A percentile compares a stretch with the other conserved stretches of the same genome.
Evolutionary conservation across 2,329 filamentous ascomycete species (phyloP).

Genomic region (Epichloe uncinata): DNA sequence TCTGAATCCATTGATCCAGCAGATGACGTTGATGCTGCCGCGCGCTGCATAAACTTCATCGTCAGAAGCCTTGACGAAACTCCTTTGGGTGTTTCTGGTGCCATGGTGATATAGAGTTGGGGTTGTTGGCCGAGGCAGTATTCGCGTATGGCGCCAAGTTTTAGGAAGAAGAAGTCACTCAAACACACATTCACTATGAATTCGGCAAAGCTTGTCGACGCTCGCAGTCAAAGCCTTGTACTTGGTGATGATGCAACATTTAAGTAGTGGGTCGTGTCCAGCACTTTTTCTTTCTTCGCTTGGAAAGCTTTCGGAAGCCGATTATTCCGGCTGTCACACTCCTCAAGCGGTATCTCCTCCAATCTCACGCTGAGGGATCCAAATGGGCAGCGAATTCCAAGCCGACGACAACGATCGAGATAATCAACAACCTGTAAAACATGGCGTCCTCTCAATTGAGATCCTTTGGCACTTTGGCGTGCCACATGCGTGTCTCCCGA

Average conservation of each 20-base stretch:
- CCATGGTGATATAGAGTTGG: slow-evolving; percentile 18
- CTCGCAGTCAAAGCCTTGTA: background rate
- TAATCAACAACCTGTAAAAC: slow-evolving; percentile 7
- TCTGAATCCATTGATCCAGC: slow-evolving; percentile 33
- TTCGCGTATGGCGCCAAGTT: background rate
- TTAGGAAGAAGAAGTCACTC: background rate
- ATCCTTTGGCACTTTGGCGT: slow-evolving; percentile 30
- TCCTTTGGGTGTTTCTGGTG: slow-evolving; percentile 42
- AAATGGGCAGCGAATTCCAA: background rate
- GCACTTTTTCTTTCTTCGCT: background rate
- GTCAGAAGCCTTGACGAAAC: slow-evolving; percentile 83
- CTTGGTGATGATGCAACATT: background rate
- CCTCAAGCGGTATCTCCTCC: background rate
- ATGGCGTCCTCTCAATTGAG: slow-evolving; percentile 35
- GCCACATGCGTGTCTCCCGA: slow-evolving; percentile 28
- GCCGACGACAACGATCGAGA: background rate
- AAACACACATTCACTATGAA: background rate
- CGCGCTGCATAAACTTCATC: slow-evolving; percentile 97
- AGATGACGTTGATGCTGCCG: slow-evolving; percentile 46
- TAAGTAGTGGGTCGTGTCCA: background rate
- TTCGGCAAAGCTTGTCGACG: background rate
- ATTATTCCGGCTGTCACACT: slow-evolving; percentile 9
- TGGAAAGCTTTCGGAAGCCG: slow-evolving; percentile 2
- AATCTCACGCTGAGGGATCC: background rate
- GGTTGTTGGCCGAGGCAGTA: too few relatives aligned